phyloP scores from a whole-genome alignment of 2,329 filamentous ascomycete genomes.

The Ceratocystis huliohia region DNA sequence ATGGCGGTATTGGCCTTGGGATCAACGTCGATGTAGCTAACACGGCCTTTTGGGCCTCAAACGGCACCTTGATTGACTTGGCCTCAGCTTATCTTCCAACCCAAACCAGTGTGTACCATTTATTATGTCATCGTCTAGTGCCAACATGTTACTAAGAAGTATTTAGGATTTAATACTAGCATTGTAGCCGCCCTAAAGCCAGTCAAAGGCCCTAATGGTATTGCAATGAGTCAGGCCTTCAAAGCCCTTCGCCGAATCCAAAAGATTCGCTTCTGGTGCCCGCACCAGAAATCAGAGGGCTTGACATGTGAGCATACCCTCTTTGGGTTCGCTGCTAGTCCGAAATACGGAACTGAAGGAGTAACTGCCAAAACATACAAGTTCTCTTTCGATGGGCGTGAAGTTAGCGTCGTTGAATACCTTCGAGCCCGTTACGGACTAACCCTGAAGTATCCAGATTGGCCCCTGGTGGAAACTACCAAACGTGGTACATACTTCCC shows the following conservation, averaged over 20 bases:
- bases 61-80: slow-evolving; percentile 31
- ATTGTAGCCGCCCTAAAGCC: neutral
- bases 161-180: neutral
- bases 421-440: slow-evolving; percentile 44
- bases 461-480: slow-evolving; percentile 47
- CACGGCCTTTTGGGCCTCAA: slow-evolving; percentile 64
- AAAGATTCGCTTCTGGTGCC: slow-evolving; percentile 44
- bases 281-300: slow-evolving; percentile 31
- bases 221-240: slow-evolving; percentile 25
- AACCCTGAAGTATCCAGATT: slow-evolving; percentile 33
- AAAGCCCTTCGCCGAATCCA: slow-evolving; percentile 41
- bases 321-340: slow-evolving; percentile 38
- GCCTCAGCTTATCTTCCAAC: neutral
- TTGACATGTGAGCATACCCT: slow-evolving; percentile 44
- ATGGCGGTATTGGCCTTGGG: slow-evolving; percentile 48
- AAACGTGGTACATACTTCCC: slow-evolving; percentile 42
- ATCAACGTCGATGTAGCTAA: slow-evolving; percentile 90
- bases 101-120: neutral
- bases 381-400: slow-evolving; percentile 41
- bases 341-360: slow-evolving; percentile 34
- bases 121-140: neutral
- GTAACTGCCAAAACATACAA: slow-evolving; percentile 39
- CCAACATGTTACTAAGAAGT: neutral
- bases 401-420: slow-evolving; percentile 40
- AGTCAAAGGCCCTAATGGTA: neutral